A percentile compares a stretch with the other conserved stretches of the same genome.
phyloP scores from a whole-genome alignment of 805 yeast species.

The Hanseniaspora pseudoguilliermondii region DNA sequence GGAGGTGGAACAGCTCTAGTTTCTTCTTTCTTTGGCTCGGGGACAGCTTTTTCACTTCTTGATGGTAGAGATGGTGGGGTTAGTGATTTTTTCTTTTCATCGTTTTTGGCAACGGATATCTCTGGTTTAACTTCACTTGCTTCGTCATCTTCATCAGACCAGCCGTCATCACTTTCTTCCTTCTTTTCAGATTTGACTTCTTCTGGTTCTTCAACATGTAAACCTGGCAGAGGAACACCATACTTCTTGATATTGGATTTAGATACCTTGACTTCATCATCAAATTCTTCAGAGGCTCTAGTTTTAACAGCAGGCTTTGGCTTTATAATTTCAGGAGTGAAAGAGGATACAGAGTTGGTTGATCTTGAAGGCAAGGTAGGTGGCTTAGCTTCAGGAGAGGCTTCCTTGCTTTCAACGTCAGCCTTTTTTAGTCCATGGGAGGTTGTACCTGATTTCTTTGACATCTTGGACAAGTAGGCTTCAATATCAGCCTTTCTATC shows the following conservation, averaged over 20 bases:
- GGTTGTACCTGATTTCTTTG: conserved; percentile 13
- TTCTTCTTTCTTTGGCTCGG: conserved; percentile 20
- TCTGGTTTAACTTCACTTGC: conserved; percentile 15
- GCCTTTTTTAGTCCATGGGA: conserved; percentile 1
- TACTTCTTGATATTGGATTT: conserved; percentile 18
- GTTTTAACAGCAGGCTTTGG: conserved; percentile 20
- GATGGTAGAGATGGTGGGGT: conserved; percentile 20
- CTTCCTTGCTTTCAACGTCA: not conserved
- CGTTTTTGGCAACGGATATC: not conserved
- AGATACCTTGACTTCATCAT: conserved; percentile 16
- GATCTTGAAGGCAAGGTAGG: conserved; percentile 4
- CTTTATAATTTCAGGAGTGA: conserved; percentile 22
- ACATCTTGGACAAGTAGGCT: conserved; percentile 29
- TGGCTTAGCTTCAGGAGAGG: conserved; percentile 7
- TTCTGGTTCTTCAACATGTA: conserved; percentile 21
- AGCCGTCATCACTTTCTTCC: conserved; percentile 20
- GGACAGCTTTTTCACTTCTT: conserved; percentile 18
- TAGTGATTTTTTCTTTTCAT: not conserved
- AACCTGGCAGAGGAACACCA: conserved; percentile 27
- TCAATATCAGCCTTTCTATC: conserved; percentile 20
- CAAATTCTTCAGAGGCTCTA: conserved; percentile 16
- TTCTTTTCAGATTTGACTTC: conserved; percentile 20
- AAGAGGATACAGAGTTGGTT: not conserved
- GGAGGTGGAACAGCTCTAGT: conserved; percentile 20
- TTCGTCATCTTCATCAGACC: conserved; percentile 14